phyloP scores from a whole-genome alignment of 306 rosid species.

The Quercus glauca region DNA sequence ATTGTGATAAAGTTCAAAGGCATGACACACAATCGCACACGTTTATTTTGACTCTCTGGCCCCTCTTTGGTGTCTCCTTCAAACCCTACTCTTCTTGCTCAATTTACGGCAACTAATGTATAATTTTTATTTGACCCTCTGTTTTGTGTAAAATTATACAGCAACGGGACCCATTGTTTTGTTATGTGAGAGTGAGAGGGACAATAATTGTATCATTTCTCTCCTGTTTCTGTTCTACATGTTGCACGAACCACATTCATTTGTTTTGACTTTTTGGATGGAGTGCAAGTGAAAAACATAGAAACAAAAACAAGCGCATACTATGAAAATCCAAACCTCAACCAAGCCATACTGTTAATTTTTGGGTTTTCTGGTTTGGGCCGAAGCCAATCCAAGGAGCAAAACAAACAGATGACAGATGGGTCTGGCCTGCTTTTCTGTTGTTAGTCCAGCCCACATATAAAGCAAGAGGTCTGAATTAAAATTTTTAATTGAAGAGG shows the following conservation, averaged over 20 bases:
- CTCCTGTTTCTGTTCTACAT: neutral
- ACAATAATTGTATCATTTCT: neutral
- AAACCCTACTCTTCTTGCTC: constrained; percentile 1
- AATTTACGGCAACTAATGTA: neutral
- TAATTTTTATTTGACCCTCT: neutral
- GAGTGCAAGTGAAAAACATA: too few relatives aligned
- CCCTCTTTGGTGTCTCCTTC: neutral
- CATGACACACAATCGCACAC: neutral
- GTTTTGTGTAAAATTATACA: neutral
- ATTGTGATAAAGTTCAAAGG: neutral
- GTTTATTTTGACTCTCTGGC: neutral
- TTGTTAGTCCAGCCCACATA: too few relatives aligned
- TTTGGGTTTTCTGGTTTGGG: neutral
- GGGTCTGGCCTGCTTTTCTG: neutral
- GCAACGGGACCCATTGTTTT: too few relatives aligned
- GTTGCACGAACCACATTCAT: neutral
- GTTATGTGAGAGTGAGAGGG: too few relatives aligned
- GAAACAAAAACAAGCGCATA: neutral
- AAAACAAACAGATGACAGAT: too few relatives aligned
- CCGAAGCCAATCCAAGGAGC: neutral
- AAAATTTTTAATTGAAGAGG: too few relatives aligned
- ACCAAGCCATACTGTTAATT: too few relatives aligned
- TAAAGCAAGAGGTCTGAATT: too few relatives aligned
- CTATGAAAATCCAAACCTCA: neutral
- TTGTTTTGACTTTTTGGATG: neutral